These are phyloP conservation scores for Stipa capillata DNA, from an alignment of 176 grass and related monocot species.

Conservation along the genomic window DNA sequence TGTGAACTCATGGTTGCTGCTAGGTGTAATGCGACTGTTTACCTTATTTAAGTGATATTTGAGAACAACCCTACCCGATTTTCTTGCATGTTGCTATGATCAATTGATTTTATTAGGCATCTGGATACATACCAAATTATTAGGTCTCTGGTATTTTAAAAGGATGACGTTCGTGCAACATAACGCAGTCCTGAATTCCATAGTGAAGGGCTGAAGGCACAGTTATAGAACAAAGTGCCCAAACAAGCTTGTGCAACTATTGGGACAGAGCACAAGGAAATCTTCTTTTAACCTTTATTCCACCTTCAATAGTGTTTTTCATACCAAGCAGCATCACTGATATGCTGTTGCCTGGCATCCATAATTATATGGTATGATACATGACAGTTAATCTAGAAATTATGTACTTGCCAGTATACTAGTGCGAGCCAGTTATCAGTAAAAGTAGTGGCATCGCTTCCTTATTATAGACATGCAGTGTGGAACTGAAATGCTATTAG, in stretches of 20 bases:
- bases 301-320: background rate
- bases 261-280: background rate
- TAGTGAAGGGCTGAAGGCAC: background rate
- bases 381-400: background rate
- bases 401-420: background rate
- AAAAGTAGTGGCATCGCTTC: background rate
- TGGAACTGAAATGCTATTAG: background rate
- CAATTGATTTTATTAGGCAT: too few relatives aligned
- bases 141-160: background rate
- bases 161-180: background rate
- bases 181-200: background rate
- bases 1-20: too few relatives aligned
- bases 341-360: background rate
- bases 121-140: too few relatives aligned
- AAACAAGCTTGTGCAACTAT: background rate
- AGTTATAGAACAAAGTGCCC: background rate
- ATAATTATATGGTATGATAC: background rate
- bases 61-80: too few relatives aligned
- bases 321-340: background rate
- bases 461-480: background rate
- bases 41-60: too few relatives aligned
- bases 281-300: background rate
- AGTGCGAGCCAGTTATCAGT: background rate
- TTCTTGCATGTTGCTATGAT: too few relatives aligned
- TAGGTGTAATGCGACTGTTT: too few relatives aligned